Evolutionary conservation across 2,329 filamentous ascomycete species (phyloP).

Genomic region (Penicillium griseofulvum): DNA sequence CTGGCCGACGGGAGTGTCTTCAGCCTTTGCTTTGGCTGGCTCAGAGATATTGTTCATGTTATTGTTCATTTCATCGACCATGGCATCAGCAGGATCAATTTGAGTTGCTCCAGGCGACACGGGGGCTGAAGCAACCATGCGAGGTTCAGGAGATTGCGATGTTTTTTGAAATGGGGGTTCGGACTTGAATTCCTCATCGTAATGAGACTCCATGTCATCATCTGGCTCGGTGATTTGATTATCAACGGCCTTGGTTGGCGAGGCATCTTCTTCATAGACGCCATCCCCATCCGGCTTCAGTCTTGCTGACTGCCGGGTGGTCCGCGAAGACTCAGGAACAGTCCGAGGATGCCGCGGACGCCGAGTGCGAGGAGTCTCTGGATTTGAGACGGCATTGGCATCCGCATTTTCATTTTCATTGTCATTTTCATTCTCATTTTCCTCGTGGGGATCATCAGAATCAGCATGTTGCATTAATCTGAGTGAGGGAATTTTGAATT

Average conservation of each 20-base stretch:
- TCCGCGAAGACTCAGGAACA: slow-evolving; percentile 33
- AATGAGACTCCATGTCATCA: slow-evolving; percentile 10
- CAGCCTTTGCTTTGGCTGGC: not conserved
- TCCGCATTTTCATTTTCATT: slow-evolving; percentile 14
- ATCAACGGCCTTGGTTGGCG: slow-evolving; percentile 10
- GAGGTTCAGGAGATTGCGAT: slow-evolving; percentile 14
- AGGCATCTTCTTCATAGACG: slow-evolving; percentile 18
- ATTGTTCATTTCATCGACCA: not conserved
- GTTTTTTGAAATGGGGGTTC: slow-evolving; percentile 13
- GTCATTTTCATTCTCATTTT: slow-evolving; percentile 18
- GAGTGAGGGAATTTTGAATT: slow-evolving; percentile 13
- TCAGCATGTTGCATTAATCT: not conserved
- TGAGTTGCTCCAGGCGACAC: slow-evolving; percentile 11
- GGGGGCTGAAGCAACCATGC: slow-evolving; percentile 13
- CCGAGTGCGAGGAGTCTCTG: slow-evolving; percentile 33
- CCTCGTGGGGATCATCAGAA: not conserved
- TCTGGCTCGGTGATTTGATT: slow-evolving; percentile 9
- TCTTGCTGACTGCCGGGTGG: slow-evolving; percentile 37
- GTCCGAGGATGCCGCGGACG: slow-evolving; percentile 31
- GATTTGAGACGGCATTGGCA: slow-evolving; percentile 6
- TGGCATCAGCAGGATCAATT: not conserved
- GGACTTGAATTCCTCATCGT: slow-evolving; percentile 13
- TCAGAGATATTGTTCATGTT: not conserved
- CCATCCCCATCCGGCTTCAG: slow-evolving; percentile 25
- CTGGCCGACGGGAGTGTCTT: not conserved